These are phyloP conservation scores for Chytriomyces sp. DNA, from an alignment of 192 early-diverging fungal genomes.

Conservation along the genomic window DNA sequence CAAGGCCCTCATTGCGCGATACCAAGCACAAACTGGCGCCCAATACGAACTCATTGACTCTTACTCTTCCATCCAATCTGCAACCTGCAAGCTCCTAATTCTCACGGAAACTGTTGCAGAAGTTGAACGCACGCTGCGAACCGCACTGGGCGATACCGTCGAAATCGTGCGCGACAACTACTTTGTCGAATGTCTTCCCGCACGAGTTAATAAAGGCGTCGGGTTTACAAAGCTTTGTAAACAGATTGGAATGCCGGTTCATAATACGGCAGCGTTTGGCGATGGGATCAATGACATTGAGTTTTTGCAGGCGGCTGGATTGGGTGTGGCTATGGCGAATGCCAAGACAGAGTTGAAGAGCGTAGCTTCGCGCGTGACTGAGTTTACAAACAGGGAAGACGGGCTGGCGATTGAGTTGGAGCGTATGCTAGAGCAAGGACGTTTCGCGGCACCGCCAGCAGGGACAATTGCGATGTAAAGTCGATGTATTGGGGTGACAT, in stretches of 20 bases:
- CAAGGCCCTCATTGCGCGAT: slow-evolving; percentile 6
- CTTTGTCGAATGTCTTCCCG: slow-evolving; percentile 30
- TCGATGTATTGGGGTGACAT: too few species aligned
- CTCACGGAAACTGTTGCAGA: background rate
- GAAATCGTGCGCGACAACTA: background rate
- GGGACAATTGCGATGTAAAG: too few species aligned
- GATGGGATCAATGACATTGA: slow-evolving; percentile 33
- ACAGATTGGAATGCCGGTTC: slow-evolving; percentile 1
- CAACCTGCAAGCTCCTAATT: slow-evolving; percentile 9
- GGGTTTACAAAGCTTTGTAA: slow-evolving; percentile 14
- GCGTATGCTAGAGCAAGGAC: slow-evolving; percentile 4
- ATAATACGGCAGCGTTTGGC: slow-evolving; percentile 22
- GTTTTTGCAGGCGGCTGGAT: slow-evolving; percentile 25
- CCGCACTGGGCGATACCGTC: background rate
- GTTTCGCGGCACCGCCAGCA: background rate
- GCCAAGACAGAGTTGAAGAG: slow-evolving; percentile 6
- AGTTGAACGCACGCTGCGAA: background rate
- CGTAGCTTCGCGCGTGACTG: slow-evolving; percentile 5
- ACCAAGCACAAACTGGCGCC: background rate
- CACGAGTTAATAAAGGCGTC: slow-evolving; percentile 13
- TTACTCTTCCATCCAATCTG: background rate
- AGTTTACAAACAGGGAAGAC: slow-evolving; percentile 31
- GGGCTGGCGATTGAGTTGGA: slow-evolving; percentile 31
- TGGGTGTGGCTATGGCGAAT: slow-evolving; percentile 33
- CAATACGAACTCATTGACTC: background rate